Base-by-base conservation (phyloP, 441 rosid genomes). In the Raphanus hybrid region DNA sequence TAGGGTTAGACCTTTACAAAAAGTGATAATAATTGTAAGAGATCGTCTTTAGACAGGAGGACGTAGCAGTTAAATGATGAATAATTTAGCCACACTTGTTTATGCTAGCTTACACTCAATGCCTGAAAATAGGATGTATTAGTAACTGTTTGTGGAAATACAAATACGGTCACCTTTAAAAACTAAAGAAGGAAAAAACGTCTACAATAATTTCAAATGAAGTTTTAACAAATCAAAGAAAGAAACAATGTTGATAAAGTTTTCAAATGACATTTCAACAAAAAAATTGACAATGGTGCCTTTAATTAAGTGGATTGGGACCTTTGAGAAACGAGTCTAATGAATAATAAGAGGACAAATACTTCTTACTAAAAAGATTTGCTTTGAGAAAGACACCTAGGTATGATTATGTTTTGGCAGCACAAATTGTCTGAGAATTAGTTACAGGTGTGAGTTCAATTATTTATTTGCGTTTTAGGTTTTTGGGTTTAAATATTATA, bases 331-430 rank as follows among this genome's bases (percentile, higher is more conserved):
- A 73, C 15, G 55, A 10, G 64, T 64, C 67, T 64, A 54, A 64
- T 39, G 70, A 64, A 63, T 34, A 35, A 26, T 15, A 29, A 14
- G 20, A 26, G 32, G 11, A 64, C n/a, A 23, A 52, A 8, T n/a
- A 12, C 15, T 37, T 65, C 45, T n/a, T 11, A 34, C 2, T 11
- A 15, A 14, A 64, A 54, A 45, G 15, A 14, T 15, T 34, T 14
- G 20, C 52, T 64, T 65, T 54, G 29, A 65, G 32, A 9, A 73
- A 73, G 71, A 66, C 78, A 57, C 43, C 41, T 74, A 57, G 60
- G 78, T 59, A 59, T 75, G 67, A 75, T 75, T 67, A 75, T 75
- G 73, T 58, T 54, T 43, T 67, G 67, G 35, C 73, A 75, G 67
- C 73, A 75, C 67, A 67, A 67, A 58, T 75, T 67, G 78, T 58